phyloP scores from a whole-genome alignment of 345 rosid species.

The Luvunga scandens region DNA sequence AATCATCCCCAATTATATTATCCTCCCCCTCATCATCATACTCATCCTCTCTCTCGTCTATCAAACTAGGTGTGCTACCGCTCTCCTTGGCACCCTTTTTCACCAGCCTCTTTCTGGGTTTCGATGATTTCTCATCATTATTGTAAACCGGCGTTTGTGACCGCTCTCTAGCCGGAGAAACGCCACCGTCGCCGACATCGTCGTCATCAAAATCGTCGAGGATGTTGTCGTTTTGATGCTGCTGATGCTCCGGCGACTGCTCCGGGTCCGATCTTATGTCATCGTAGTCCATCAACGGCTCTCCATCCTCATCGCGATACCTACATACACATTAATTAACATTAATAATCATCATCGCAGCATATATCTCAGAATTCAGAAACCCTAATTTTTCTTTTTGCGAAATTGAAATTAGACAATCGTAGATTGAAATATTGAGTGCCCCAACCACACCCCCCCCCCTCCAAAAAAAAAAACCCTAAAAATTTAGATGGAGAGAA shows the following conservation, averaged over 20 bases:
- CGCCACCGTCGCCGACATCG: neutral
- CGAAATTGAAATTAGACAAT: neutral
- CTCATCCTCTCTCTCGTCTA: conserved; percentile 43
- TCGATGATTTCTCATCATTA: conserved; percentile 60
- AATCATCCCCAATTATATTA: conserved; percentile 28
- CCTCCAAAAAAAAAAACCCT: neutral
- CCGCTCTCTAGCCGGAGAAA: conserved; percentile 49
- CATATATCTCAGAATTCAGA: neutral
- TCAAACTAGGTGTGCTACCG: conserved; percentile 19
- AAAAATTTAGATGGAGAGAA: conserved; percentile 14
- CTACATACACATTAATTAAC: conserved; percentile 27
- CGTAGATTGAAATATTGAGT: neutral
- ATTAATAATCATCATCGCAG: neutral
- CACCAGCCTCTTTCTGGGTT: conserved; percentile 79
- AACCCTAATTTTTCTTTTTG: neutral
- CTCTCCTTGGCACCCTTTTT: conserved; percentile 48
- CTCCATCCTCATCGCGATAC: conserved; percentile 90
- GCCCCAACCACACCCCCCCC: too few species aligned
- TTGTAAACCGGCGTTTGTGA: conserved; percentile 67
- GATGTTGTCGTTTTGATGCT: conserved; percentile 39
- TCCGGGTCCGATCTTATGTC: conserved; percentile 65
- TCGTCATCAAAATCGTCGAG: conserved; percentile 61
- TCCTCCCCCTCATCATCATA: conserved; percentile 30
- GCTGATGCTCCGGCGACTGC: conserved; percentile 50
- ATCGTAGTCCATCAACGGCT: conserved; percentile 91